Evolutionary conservation across 768 basidiomycete genomes (phyloP), one percentile per base, ranked within the genome.

Genomic region (Polyporus arcularius): DNA sequence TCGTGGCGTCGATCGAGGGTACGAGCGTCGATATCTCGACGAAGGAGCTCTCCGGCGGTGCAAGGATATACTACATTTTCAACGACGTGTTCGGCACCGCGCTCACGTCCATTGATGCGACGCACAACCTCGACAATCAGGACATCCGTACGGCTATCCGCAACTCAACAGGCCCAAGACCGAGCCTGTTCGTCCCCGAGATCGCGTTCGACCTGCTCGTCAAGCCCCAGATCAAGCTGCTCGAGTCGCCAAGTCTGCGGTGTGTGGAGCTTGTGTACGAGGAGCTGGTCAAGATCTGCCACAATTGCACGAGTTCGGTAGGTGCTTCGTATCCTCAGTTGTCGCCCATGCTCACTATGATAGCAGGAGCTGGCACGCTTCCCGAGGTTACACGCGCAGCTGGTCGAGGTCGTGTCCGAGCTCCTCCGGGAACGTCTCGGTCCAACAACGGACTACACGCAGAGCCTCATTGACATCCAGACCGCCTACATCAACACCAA

Each of bases 401-500:
- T 98, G 18, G 89, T 99, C 63, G 97, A 99, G 72, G 92, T 90
- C 15, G 94, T 99, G n/a, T 97, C 95, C 0, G 97, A 98, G 68
- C 82, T 99, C 15, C 78, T 99, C 40, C 86, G 95, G 51, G 97
- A 99, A 75, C 88, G 97, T 7, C 83, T 99, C 14, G 96, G 96
- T 1, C 97, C 97, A 1, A 97, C 97, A 0, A 94, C 93, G 2
- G 91, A 95, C n/a, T 98, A 98, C 73, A 90, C 96, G 0, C 91
- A 94, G 66, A 95, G 92, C 70, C 80, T 99, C 68, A 98, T 99
- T 67, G 86, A 89, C 67, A 99, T 99, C 51, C 97, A 99, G 74
- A 94, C 94, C 1, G 96, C 97, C 11, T 99, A 99, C 72, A 98
- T 99, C 81, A 99, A 99, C 74, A 98, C 96, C 58, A 98, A 98